phyloP scores from a whole-genome alignment of 2,329 filamentous ascomycete genomes.

The Aspergillus ustus region DNA sequence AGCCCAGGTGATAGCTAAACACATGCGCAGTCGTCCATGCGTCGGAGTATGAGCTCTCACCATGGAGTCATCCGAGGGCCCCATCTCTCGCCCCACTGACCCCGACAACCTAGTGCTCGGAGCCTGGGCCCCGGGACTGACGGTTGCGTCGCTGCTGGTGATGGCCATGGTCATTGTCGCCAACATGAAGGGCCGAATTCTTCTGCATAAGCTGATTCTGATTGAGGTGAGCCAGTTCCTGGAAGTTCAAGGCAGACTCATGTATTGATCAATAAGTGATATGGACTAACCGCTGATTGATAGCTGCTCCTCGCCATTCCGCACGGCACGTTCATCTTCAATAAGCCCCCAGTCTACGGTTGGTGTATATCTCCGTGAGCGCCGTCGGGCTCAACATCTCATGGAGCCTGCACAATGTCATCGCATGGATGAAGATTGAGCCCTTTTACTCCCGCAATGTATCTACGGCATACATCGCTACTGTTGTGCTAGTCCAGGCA shows the following conservation, averaged over 20 bases:
- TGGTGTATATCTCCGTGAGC: slow-evolving; percentile 69
- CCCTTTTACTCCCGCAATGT: slow-evolving; percentile 59
- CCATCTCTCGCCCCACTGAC: slow-evolving; percentile 28
- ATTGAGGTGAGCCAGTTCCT: slow-evolving; percentile 45
- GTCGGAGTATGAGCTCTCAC: too few relatives aligned
- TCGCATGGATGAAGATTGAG: slow-evolving; percentile 69
- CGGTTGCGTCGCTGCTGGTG: slow-evolving; percentile 55
- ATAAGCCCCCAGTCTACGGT: slow-evolving; percentile 58
- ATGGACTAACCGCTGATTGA: too few relatives aligned
- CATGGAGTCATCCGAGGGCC: slow-evolving; percentile 10
- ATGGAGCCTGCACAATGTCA: slow-evolving; percentile 68
- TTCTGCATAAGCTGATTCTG: slow-evolving; percentile 58
- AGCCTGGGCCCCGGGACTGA: slow-evolving; percentile 54
- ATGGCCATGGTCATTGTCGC: slow-evolving; percentile 54
- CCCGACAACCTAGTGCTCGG: slow-evolving; percentile 48
- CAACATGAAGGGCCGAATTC: slow-evolving; percentile 55
- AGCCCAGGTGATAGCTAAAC: too few relatives aligned
- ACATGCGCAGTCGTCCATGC: too few relatives aligned
- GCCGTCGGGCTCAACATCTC: slow-evolving; percentile 66
- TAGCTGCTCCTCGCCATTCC: slow-evolving; percentile 60
- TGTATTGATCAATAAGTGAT: too few relatives aligned
- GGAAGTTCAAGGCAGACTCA: too few relatives aligned
- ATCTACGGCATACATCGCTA: slow-evolving; percentile 62
- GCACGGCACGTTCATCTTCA: slow-evolving; percentile 65
- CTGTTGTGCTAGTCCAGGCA: slow-evolving; percentile 62